Conservation (phyloP, 2,329 filamentous ascomycete genomes). For the Davidsoniella neocaledoniae region DNA sequence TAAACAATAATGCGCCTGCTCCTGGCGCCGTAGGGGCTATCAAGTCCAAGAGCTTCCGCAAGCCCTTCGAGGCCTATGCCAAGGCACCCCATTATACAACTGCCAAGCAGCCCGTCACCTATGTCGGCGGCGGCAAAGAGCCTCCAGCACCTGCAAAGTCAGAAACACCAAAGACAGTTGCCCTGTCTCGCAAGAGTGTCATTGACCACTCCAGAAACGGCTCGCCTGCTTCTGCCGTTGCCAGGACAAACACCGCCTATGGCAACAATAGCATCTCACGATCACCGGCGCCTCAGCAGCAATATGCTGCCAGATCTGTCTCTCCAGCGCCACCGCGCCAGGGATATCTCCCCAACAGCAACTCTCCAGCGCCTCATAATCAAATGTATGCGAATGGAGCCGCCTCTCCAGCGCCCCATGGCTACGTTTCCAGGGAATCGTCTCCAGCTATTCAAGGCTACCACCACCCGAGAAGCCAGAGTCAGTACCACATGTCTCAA, state of each 20-base stretch:
- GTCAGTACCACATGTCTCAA: constrained; percentile 14
- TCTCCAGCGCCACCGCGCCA: constrained; percentile 5
- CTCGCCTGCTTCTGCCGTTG: constrained; percentile 2
- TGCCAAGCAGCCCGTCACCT: constrained; percentile 42
- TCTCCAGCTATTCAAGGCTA: constrained; percentile 20
- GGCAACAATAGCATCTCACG: constrained; percentile 7
- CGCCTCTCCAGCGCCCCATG: constrained; percentile 16
- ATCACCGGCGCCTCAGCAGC: constrained; percentile 4
- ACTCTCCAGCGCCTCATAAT: too few species aligned
- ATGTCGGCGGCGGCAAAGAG: constrained; percentile 26
- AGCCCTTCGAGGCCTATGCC: constrained; percentile 50
- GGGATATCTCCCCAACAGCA: neutral
- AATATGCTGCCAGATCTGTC: constrained; percentile 7
- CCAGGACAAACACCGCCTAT: constrained; percentile 9
- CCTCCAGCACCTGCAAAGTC: constrained; percentile 22
- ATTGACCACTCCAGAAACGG: constrained; percentile 4
- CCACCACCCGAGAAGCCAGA: constrained; percentile 13
- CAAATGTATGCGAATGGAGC: too few species aligned
- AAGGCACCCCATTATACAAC: constrained; percentile 50
- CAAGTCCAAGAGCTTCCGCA: constrained; percentile 47
- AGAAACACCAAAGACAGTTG: constrained; percentile 2
- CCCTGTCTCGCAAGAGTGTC: constrained; percentile 7
- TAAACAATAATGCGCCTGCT: constrained; percentile 34
- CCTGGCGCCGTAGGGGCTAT: constrained; percentile 18
- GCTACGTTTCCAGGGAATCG: constrained; percentile 14